Evolutionary conservation across 2,329 filamentous ascomycete genomes (phyloP).

Genomic region (Trichoderma breve): DNA sequence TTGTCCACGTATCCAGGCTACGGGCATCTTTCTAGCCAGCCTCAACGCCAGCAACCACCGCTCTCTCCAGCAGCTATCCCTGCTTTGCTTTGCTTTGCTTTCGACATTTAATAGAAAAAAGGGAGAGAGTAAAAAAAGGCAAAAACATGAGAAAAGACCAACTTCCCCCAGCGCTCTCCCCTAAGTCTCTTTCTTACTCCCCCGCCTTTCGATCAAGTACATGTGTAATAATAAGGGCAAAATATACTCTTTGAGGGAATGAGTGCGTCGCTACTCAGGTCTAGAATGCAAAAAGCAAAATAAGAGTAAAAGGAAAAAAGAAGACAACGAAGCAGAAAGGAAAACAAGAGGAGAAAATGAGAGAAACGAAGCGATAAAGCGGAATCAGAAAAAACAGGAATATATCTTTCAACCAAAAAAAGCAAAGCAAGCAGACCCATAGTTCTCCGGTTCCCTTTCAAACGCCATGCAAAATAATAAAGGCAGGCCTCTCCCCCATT

Average conservation of each 20-base stretch:
- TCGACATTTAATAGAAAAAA: not conserved
- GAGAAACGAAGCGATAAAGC: constrained; percentile 21
- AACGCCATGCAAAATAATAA: constrained; percentile 36
- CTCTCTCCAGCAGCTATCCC: constrained; percentile 6
- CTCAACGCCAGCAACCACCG: not conserved
- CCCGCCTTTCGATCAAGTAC: not conserved
- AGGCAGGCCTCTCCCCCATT: constrained; percentile 23
- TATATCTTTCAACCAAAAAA: constrained; percentile 20
- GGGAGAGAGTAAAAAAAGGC: not conserved
- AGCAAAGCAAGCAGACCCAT: constrained; percentile 24
- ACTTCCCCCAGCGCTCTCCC: not conserved
- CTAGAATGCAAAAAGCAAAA: constrained; percentile 30
- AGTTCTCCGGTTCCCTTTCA: constrained; percentile 26
- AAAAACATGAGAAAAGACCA: constrained; percentile 2
- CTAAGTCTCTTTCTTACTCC: not conserved
- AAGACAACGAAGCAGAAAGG: constrained; percentile 22
- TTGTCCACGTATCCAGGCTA: constrained; percentile 23
- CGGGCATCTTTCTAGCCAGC: constrained; percentile 19
- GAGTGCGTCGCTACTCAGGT: constrained; percentile 31
- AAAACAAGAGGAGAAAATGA: constrained; percentile 25
- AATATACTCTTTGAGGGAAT: constrained; percentile 29
- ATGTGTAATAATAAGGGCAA: constrained; percentile 8
- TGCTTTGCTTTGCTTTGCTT: not conserved
- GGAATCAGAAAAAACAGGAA: constrained; percentile 23
- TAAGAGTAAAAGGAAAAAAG: constrained; percentile 20